Conservation (phyloP, 495 filamentous ascomycete genomes). For the Neurospora sp. region DNA sequence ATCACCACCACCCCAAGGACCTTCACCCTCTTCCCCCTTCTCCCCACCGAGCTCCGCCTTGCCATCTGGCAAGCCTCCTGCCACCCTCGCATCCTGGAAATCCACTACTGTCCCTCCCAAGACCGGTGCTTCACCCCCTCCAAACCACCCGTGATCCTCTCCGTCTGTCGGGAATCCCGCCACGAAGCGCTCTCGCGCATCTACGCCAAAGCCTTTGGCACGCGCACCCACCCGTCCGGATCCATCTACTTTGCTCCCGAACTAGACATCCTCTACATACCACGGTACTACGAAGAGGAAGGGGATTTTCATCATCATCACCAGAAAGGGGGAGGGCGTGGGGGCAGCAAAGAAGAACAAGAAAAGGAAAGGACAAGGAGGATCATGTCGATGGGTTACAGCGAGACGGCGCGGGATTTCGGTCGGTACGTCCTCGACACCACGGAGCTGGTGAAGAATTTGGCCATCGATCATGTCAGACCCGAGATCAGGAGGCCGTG, state of each 20-base stretch:
- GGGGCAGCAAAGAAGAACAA: not conserved
- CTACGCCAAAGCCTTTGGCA: constrained; percentile 33
- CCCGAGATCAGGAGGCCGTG: constrained; percentile 37
- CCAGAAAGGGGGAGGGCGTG: not conserved
- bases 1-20: constrained; percentile 2
- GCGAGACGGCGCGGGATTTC: constrained; percentile 34
- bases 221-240: constrained; percentile 17
- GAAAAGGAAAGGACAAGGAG: not conserved
- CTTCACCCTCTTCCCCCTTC: constrained; percentile 31
- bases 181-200: constrained; percentile 26
- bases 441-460: constrained; percentile 18
- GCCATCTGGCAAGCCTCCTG: constrained; percentile 37
- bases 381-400: constrained; percentile 32
- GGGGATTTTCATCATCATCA: not conserved
- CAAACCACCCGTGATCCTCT: constrained; percentile 29
- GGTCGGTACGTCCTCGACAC: constrained; percentile 15
- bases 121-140: constrained; percentile 28
- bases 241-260: constrained; percentile 35
- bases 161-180: constrained; percentile 34
- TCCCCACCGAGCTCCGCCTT: constrained; percentile 41
- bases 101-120: constrained; percentile 24
- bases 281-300: constrained; percentile 22
- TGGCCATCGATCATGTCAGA: constrained; percentile 41
- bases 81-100: constrained; percentile 30
- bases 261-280: constrained; percentile 39